Evolutionary conservation across 257 asterid genomes (phyloP).

Genomic region (Handroanthus guayacan): DNA sequence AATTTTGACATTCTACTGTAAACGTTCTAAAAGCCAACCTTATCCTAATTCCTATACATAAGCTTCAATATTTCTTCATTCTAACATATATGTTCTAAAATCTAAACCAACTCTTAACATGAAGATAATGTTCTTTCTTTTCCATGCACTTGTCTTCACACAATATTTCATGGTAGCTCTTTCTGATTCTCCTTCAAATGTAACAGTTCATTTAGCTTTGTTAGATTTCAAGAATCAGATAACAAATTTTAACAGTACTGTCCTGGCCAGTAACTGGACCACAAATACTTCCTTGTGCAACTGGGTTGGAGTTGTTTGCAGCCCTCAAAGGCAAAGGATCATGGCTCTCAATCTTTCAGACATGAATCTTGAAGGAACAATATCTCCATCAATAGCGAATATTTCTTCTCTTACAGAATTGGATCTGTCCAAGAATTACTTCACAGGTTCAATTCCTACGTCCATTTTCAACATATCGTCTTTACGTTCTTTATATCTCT

Average conservation of each 20-base stretch:
- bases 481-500: conserved; percentile 30
- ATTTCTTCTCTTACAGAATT: conserved; percentile 41
- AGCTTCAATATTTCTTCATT: neutral
- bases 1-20: neutral
- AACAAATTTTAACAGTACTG: conserved; percentile 25
- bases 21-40: neutral
- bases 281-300: conserved; percentile 30
- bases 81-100: neutral
- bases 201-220: conserved; percentile 34
- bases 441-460: conserved; percentile 45
- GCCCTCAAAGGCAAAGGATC: conserved; percentile 34
- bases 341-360: conserved; percentile 34
- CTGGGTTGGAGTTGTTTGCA: conserved; percentile 46
- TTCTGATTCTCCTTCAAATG: conserved; percentile 34
- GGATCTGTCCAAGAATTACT: conserved; percentile 28
- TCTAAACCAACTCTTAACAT: neutral
- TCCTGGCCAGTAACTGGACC: conserved; percentile 41
- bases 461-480: conserved; percentile 43
- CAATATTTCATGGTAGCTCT: neutral
- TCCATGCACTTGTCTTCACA: conserved; percentile 14
- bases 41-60: neutral
- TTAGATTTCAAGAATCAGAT: conserved; percentile 40
- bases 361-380: conserved; percentile 42
- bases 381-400: conserved; percentile 42
- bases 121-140: conserved; percentile 5